phyloP scores from a whole-genome alignment of 257 asterid genomes.

The Marsdenia floribunda region DNA sequence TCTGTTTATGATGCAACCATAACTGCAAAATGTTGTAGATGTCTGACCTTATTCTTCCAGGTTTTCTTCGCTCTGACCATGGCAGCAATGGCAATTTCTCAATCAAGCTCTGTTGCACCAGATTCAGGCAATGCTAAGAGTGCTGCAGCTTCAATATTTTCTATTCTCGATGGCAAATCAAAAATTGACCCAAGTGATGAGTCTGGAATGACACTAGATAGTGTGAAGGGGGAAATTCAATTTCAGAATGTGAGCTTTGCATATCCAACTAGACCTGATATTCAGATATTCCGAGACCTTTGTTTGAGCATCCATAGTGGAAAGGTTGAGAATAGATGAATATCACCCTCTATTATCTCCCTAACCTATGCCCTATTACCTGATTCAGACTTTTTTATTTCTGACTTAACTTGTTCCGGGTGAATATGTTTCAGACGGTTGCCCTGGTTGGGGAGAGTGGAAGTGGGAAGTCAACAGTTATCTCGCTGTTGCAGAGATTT shows the following conservation, averaged over 20 bases:
- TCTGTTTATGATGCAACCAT: neutral
- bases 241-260: slow-evolving; percentile 61
- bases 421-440: slow-evolving; percentile 47
- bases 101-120: slow-evolving; percentile 74
- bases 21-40: neutral
- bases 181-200: slow-evolving; percentile 72
- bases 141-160: slow-evolving; percentile 74
- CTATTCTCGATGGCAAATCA: slow-evolving; percentile 65
- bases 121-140: slow-evolving; percentile 76
- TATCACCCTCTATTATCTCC: neutral
- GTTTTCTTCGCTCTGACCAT: slow-evolving; percentile 82
- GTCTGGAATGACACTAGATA: slow-evolving; percentile 60
- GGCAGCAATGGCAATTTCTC: slow-evolving; percentile 83
- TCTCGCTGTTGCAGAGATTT: slow-evolving; percentile 69
- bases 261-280: slow-evolving; percentile 84
- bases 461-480: slow-evolving; percentile 85
- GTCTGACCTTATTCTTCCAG: slow-evolving; percentile 32
- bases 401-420: neutral
- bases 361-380: neutral
- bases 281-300: slow-evolving; percentile 64
- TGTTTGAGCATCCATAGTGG: slow-evolving; percentile 57
- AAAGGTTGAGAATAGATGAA: slow-evolving; percentile 38
- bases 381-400: neutral
- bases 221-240: slow-evolving; percentile 69
- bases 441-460: slow-evolving; percentile 97